Evolutionary conservation across 768 basidiomycete species (phyloP).

Genomic region (Infundibulicybe gibba): DNA sequence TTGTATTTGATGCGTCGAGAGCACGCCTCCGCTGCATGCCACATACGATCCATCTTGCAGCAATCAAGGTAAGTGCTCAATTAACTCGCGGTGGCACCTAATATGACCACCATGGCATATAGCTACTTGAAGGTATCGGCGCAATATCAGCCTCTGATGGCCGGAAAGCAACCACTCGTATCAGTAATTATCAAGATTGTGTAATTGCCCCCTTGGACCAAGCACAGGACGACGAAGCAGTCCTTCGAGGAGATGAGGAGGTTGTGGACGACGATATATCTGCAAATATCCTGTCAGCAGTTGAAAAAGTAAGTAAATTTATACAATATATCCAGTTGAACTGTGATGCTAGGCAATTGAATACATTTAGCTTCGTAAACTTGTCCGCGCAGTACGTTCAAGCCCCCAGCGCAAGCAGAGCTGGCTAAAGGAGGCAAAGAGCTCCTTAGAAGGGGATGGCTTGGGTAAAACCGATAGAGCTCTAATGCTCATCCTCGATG

Average conservation of each 20-base stretch:
- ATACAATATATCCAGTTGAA: background rate
- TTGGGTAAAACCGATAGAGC: background rate
- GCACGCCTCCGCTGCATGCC: slow-evolving; percentile 31
- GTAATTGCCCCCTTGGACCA: slow-evolving; percentile 1
- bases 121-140: slow-evolving; percentile 7
- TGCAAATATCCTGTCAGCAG: background rate
- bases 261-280: background rate
- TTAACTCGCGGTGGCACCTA: too few relatives aligned
- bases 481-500: slow-evolving; percentile 20
- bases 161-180: background rate
- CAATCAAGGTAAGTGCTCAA: slow-evolving; percentile 2
- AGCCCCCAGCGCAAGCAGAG: slow-evolving; percentile 13
- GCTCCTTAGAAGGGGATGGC: background rate
- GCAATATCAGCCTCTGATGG: background rate
- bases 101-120: too few relatives aligned
- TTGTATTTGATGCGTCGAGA: slow-evolving; percentile 17
- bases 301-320: background rate
- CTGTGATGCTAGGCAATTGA: too few relatives aligned
- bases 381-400: slow-evolving; percentile 9
- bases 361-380: slow-evolving; percentile 10
- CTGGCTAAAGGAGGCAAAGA: slow-evolving; percentile 11
- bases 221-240: slow-evolving; percentile 2
- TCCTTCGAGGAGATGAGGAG: slow-evolving; percentile 1
- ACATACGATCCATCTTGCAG: slow-evolving; percentile 32
- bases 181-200: slow-evolving; percentile 5